Percentiles rank a stretch among this genome's conserved stretches.
Evolutionary conservation across 345 rosid genomes (phyloP).

Genomic region (Dimocarpus longan): DNA sequence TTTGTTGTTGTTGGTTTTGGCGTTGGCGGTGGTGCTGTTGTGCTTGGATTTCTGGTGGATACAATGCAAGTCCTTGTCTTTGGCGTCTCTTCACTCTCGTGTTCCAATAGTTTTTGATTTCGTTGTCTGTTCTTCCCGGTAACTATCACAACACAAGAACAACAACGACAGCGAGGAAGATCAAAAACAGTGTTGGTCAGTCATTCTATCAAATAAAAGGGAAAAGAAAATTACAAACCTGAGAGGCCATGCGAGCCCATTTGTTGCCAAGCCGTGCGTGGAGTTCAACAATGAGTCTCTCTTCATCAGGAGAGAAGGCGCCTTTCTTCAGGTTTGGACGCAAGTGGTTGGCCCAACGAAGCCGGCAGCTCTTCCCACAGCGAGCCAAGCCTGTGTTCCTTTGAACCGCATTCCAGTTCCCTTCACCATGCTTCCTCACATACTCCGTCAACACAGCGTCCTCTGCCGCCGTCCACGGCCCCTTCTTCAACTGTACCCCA

Average conservation of each 20-base stretch:
- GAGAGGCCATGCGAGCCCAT: slow-evolving; percentile 73
- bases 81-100: slow-evolving; percentile 64
- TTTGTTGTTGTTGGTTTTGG: slow-evolving; percentile 17
- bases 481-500: slow-evolving; percentile 43
- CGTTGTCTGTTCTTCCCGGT: slow-evolving; percentile 79
- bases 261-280: slow-evolving; percentile 62
- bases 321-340: slow-evolving; percentile 58
- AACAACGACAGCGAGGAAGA: background rate
- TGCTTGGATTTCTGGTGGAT: slow-evolving; percentile 51
- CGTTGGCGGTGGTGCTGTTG: slow-evolving; percentile 22
- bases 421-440: slow-evolving; percentile 59
- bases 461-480: slow-evolving; percentile 64
- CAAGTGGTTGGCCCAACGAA: slow-evolving; percentile 63
- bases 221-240: slow-evolving; percentile 26
- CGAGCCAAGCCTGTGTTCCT: slow-evolving; percentile 59
- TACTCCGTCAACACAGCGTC: slow-evolving; percentile 50
- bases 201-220: too few species aligned
- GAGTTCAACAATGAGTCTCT: slow-evolving; percentile 52
- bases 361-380: slow-evolving; percentile 65
- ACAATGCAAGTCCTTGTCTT: slow-evolving; percentile 67
- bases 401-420: slow-evolving; percentile 68
- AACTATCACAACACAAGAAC: slow-evolving; percentile 28
- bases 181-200: too few species aligned
- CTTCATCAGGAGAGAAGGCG: slow-evolving; percentile 53
- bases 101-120: slow-evolving; percentile 80